Evolutionary conservation across 306 rosid species (phyloP).

Genomic region (Acacia acuminata): DNA sequence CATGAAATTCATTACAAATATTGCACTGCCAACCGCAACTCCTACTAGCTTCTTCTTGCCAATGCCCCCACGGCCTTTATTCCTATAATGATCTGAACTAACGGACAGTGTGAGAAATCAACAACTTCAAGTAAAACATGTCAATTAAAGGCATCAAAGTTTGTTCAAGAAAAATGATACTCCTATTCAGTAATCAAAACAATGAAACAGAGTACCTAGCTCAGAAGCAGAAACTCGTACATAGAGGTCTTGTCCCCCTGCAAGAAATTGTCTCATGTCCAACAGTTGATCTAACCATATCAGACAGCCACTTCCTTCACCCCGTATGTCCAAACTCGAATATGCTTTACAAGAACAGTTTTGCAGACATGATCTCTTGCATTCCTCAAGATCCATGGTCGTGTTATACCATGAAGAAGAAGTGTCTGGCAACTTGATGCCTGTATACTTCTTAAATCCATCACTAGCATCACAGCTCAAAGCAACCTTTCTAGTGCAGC

Average conservation of each 20-base stretch:
- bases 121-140: neutral
- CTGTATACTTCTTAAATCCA: neutral
- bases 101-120: neutral
- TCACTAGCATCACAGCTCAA: conserved; percentile 2
- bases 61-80: neutral
- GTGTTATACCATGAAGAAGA: conserved; percentile 27
- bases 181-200: neutral
- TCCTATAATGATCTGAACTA: neutral
- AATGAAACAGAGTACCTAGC: conserved; percentile 24
- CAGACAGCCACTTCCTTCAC: conserved; percentile 27
- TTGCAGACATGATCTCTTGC: neutral
- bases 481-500: neutral
- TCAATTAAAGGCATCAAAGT: neutral
- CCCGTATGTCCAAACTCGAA: neutral
- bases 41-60: neutral
- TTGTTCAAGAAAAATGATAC: no score
- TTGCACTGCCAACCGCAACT: neutral
- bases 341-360: conserved; percentile 29
- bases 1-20: neutral
- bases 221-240: conserved; percentile 35
- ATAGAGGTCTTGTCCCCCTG: conserved; percentile 30
- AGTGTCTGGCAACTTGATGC: conserved; percentile 33
- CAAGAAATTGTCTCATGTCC: conserved; percentile 2
- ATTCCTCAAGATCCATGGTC: conserved; percentile 22
- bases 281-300: conserved; percentile 13